Conservation (phyloP, 345 rosid genomes). For the Erucastrum elatum region DNA sequence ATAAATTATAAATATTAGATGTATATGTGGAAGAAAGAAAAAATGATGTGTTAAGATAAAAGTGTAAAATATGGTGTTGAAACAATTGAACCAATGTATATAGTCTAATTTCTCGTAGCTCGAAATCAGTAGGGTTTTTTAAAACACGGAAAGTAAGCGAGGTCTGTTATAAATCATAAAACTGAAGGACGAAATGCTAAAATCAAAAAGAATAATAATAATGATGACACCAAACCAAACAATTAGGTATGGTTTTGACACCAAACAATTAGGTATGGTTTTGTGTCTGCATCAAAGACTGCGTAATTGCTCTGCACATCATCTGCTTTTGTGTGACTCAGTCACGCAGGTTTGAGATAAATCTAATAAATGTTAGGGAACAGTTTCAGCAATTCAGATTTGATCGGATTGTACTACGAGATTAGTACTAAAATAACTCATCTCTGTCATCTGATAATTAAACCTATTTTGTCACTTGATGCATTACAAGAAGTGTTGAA, state of each 20-base stretch:
- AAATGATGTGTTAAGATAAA: too few relatives aligned
- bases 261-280: conserved; percentile 36
- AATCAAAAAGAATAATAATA: conserved; percentile 2
- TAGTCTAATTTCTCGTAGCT: not conserved
- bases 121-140: not conserved
- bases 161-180: conserved; percentile 1
- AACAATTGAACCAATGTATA: too few relatives aligned
- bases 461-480: conserved; percentile 9
- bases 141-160: not conserved
- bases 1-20: too few relatives aligned
- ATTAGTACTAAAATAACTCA: not conserved
- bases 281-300: conserved; percentile 16
- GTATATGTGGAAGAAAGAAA: too few relatives aligned
- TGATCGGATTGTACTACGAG: not conserved
- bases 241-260: conserved; percentile 29
- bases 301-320: conserved; percentile 22
- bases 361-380: not conserved
- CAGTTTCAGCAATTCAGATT: not conserved
- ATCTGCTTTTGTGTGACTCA: conserved; percentile 12
- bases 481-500: conserved; percentile 9
- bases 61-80: too few relatives aligned
- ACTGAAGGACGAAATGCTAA: not conserved
- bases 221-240: conserved; percentile 31
- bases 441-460: not conserved
- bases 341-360: conserved; percentile 4